phyloP scores from a whole-genome alignment of 345 rosid species.

The Rubroshorea leprosula region DNA sequence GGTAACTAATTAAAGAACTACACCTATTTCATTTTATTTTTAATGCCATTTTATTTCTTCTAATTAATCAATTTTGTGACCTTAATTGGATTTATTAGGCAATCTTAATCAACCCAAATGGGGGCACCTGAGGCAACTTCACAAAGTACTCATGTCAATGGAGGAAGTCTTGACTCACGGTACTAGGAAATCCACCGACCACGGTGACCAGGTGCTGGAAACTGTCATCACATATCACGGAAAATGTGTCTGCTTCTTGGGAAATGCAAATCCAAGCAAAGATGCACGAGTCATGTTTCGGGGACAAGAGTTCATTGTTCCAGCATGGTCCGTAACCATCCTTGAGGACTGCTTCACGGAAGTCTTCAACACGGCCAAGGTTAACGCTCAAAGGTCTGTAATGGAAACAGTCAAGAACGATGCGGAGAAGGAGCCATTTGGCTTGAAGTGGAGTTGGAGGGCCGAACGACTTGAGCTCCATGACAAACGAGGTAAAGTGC shows the following conservation, averaged over 20 bases:
- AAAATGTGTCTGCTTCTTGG: conserved; percentile 28
- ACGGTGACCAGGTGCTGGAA: no score
- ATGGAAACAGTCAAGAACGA: conserved; percentile 18
- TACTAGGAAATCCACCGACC: no score
- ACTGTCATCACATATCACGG: no score
- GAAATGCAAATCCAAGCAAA: neutral
- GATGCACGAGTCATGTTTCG: conserved; percentile 20
- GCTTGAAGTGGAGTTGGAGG: conserved; percentile 30
- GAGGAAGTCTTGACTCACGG: conserved; percentile 13
- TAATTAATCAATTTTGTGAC: neutral
- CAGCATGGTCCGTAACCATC: conserved; percentile 35
- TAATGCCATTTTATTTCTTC: neutral
- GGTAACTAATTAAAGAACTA: conserved; percentile 9
- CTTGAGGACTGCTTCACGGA: conserved; percentile 36
- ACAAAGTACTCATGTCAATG: neutral
- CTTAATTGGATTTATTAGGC: conserved; percentile 12
- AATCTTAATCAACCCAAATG: conserved; percentile 26
- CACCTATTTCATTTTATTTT: no score
- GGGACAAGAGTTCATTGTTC: conserved; percentile 10
- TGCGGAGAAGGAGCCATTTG: conserved; percentile 24
- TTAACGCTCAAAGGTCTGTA: conserved; percentile 29
- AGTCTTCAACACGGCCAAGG: conserved; percentile 41
- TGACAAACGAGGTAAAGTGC: neutral
- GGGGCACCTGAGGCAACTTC: conserved; percentile 26
- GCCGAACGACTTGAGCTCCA: conserved; percentile 15